Conservation (phyloP, 352 stramenopile genomes). For the Pythium biforme region DNA sequence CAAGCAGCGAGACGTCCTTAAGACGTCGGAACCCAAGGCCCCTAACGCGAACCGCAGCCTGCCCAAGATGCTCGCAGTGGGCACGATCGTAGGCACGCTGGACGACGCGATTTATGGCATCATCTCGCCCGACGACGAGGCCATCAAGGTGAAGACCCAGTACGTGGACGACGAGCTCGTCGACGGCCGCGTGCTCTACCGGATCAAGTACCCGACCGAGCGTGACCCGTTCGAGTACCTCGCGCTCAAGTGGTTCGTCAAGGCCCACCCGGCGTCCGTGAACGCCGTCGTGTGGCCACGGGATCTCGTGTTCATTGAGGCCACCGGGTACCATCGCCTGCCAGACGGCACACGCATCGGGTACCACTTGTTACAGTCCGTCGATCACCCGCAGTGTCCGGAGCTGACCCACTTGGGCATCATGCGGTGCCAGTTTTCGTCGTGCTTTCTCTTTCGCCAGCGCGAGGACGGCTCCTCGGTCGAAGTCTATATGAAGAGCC, state of each 20-base stretch:
- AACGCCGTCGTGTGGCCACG: conserved; percentile 30
- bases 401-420: conserved; percentile 36
- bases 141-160: conserved; percentile 37
- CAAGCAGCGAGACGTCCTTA: conserved; percentile 27
- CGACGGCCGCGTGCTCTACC: conserved; percentile 32
- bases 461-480: conserved; percentile 26
- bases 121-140: conserved; percentile 30
- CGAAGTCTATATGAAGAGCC: conserved; percentile 48
- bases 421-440: conserved; percentile 47
- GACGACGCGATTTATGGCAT: conserved; percentile 65
- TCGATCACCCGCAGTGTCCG: conserved; percentile 30
- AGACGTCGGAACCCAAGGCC: conserved; percentile 15
- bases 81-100: conserved; percentile 47
- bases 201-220: conserved; percentile 40
- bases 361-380: conserved; percentile 35
- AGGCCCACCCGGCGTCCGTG: conserved; percentile 2
- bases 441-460: conserved; percentile 41
- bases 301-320: conserved; percentile 50
- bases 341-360: conserved; percentile 26
- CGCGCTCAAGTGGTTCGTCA: conserved; percentile 27
- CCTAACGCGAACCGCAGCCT: conserved; percentile 34
- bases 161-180: conserved; percentile 27
- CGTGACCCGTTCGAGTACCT: conserved; percentile 25
- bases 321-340: conserved; percentile 29
- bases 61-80: conserved; percentile 48